Base-by-base conservation (phyloP, 305 asterid species). In the Coffea humblotiana region DNA sequence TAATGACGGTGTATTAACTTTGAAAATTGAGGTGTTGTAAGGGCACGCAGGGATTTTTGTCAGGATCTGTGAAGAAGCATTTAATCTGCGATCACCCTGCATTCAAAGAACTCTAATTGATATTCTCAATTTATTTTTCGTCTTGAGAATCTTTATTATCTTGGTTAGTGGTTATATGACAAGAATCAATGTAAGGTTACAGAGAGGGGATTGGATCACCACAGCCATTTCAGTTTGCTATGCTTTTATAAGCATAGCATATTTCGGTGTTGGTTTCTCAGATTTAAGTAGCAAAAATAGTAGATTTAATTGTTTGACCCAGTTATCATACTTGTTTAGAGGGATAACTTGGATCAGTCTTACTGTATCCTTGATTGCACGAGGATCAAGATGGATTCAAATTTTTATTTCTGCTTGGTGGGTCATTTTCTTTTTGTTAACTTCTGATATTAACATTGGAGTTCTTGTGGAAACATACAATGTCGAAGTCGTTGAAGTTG, bases 281-380 rank as follows among this genome's bases (percentile, higher is more conserved):
- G 70, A 69, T 81, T 35, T 82, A 35, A 37, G 75, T 23, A 27
- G 60, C 13, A 56, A 78, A 78, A 66, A 43, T 75, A 74, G 72
- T 37, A 7, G 23, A 54, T 54, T 77, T 49, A 76, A 72, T 82
- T 64, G 72, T 85, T 71, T 81, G 40, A 88, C 75, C 70, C 82
- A 89, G 90, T 48, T 84, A 21, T 32, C 72, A 1, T 87, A n/a
- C 85, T 77, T 83, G 14, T 71, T 76, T 52, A 83, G 92, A 76
- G 97, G 93, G 45, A 49, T 90, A 2, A 82, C 86, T 80, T 93
- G 97, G 97, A 84, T 86, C 19, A 37, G 87, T 15, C 82, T 90
- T 49, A 72, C 84, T 10, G 23, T 90, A 58, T 90, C 95, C 74
- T 79, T 87, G 81, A 72, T 87, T 29, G 69, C 86, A 61, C 83